Base-by-base conservation (phyloP, 2,329 filamentous ascomycete species). In the Arthrocladium fulminans region DNA sequence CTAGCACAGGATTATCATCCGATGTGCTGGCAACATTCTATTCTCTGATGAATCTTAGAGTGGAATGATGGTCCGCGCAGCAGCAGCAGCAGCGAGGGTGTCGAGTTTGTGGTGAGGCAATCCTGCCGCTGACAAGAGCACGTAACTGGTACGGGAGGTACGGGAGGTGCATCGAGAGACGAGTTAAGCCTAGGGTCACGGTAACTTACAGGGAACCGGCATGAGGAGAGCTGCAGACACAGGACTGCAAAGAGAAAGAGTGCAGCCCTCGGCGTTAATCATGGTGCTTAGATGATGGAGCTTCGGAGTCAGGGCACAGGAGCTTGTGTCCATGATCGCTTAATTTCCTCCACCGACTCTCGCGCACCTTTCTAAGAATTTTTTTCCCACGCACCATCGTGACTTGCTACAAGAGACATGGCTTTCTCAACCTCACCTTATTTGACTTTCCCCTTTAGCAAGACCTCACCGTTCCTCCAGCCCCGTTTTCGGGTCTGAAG, bases 381-480 rank as follows among this genome's bases (percentile, higher is more conserved):
- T 38, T 39, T 39, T 39, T 29, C 23, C 43, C 17, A 35, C 20
- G n/a, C 41, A 38, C 44, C 22, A 17, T 22, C 44, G 15, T 19
- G 27, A 12, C n/a, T n/a, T n/a, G 5, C 24, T 39, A 47, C 44
- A 47, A 47, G 44, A 47, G 39, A 3, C 44, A 47, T 47, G 44
- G 32, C 30, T 47, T 3, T 39, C 44, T 9, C 34, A 38, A 15
- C 22, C 34, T 29, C 32, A 38, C 10, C 44, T 39, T 17, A n/a
- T 27, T 17, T 29, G 12, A n/a, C n/a, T 29, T 17, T 27, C 23
- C 22, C 29, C n/a, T 30, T 22, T 29, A 47, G 44, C 44, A 47
- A 47, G 44, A 17, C 34, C 20, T 47, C 32, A 47, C 44, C 44
- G 32, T 47, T 17, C 44, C 44, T 47, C 44, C 44, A 47, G 44